phyloP scores from a whole-genome alignment of 2,329 filamentous ascomycete genomes.

The Hymenotorrendiella dingleyae region DNA sequence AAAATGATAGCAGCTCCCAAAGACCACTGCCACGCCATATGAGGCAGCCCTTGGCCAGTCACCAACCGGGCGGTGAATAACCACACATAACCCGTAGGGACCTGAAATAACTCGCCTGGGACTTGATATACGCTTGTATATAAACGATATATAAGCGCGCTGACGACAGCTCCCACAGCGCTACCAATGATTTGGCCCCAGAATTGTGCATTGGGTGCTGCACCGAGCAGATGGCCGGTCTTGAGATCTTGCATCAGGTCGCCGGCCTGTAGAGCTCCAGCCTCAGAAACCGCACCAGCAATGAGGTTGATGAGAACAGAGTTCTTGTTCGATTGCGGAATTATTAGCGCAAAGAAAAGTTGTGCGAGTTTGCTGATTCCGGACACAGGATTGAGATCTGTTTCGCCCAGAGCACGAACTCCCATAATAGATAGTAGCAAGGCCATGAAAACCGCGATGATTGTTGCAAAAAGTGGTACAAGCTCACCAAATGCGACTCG shows the following conservation, averaged over 20 bases:
- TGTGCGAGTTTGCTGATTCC: constrained; percentile 97
- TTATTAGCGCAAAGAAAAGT: constrained; percentile 86
- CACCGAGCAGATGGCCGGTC: constrained; percentile 87
- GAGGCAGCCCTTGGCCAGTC: constrained; percentile 80
- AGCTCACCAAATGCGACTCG: constrained; percentile 77
- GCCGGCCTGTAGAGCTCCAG: constrained; percentile 85
- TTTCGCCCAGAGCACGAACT: constrained; percentile 66
- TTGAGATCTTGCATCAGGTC: constrained; percentile 98
- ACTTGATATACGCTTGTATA: constrained; percentile 89
- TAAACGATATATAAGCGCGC: constrained; percentile 79
- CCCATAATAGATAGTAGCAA: constrained; percentile 75
- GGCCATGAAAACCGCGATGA: constrained; percentile 78
- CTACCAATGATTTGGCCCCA: constrained; percentile 93
- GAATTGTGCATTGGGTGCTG: constrained; percentile 90
- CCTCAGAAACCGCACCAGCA: constrained; percentile 80
- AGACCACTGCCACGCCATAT: constrained; percentile 77
- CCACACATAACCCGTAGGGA: constrained; percentile 95
- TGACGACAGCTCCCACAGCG: constrained; percentile 77
- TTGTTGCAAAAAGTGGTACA: constrained; percentile 70
- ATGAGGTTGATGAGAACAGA: constrained; percentile 94
- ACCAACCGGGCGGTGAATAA: constrained; percentile 92
- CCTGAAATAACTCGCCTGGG: constrained; percentile 83
- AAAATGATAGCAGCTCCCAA: constrained; percentile 70
- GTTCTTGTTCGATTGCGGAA: constrained; percentile 72
- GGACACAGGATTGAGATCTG: constrained; percentile 91